These are phyloP conservation scores for Hypoxylon sp. DNA, from an alignment of 2,329 filamentous ascomycete genomes.

Conservation along the genomic window DNA sequence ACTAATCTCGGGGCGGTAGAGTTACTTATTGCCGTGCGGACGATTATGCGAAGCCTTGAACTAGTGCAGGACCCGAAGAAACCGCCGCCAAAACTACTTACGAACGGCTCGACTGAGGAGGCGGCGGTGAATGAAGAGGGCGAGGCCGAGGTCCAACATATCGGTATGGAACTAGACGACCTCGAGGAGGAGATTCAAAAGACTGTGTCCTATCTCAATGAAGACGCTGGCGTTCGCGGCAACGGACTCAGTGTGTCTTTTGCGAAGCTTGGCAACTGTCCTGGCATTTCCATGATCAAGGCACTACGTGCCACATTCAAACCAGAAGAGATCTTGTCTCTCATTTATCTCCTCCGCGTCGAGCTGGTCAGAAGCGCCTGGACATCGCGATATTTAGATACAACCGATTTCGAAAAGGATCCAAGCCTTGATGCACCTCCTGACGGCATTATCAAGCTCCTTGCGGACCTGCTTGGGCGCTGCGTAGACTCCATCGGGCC, in stretches of 20 bases:
- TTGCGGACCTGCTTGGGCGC: slow-evolving; percentile 79
- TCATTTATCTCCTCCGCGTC: slow-evolving; percentile 80
- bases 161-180: slow-evolving; percentile 71
- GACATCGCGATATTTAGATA: slow-evolving; percentile 79
- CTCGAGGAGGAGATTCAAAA: slow-evolving; percentile 76
- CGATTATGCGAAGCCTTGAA: slow-evolving; percentile 79
- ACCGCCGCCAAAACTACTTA: slow-evolving; percentile 52
- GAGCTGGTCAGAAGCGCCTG: slow-evolving; percentile 82
- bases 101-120: slow-evolving; percentile 50
- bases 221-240: slow-evolving; percentile 74
- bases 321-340: slow-evolving; percentile 77
- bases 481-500: slow-evolving; percentile 83
- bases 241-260: slow-evolving; percentile 77
- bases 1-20: slow-evolving; percentile 77
- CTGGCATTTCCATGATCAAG: slow-evolving; percentile 71
- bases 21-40: slow-evolving; percentile 75
- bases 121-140: slow-evolving; percentile 42
- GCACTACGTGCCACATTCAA: slow-evolving; percentile 75
- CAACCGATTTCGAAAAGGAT: slow-evolving; percentile 63
- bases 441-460: slow-evolving; percentile 78
- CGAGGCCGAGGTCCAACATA: slow-evolving; percentile 53
- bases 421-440: slow-evolving; percentile 67
- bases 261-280: slow-evolving; percentile 77
- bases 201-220: slow-evolving; percentile 76
- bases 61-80: slow-evolving; percentile 64